Conservation (phyloP, 371 early-diverging fungal genomes). For the Mucor irregularis region DNA sequence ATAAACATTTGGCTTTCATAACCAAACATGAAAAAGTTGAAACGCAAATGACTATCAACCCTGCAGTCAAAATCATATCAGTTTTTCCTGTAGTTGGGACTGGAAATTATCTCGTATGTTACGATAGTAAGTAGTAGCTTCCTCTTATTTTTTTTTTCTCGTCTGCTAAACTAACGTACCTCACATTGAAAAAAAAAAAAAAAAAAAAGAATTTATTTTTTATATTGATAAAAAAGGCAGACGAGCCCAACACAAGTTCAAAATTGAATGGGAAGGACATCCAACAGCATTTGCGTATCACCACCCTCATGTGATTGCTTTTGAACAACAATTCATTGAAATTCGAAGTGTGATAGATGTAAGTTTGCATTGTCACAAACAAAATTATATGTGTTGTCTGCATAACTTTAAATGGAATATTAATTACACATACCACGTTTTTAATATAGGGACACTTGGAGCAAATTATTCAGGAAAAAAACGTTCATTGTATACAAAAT, state of each 20-base stretch:
- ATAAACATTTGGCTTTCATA: constrained; percentile 34
- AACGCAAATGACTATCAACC: constrained; percentile 23
- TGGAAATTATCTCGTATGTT: constrained; percentile 40
- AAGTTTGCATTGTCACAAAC: too few relatives aligned
- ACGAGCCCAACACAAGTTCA: constrained; percentile 26
- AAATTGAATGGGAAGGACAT: constrained; percentile 40
- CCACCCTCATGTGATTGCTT: constrained; percentile 40
- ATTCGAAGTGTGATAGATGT: constrained; percentile 25
- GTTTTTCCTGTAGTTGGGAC: constrained; percentile 32
- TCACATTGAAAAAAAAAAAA: background rate
- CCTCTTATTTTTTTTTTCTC: too few relatives aligned
- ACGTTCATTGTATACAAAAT: constrained; percentile 56
- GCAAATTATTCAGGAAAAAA: constrained; percentile 66
- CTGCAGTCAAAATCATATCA: constrained; percentile 25
- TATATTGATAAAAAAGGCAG: constrained; percentile 44
- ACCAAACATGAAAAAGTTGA: constrained; percentile 30
- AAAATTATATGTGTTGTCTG: too few relatives aligned
- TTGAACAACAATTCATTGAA: constrained; percentile 39
- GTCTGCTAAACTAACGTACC: background rate
- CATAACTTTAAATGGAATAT: too few relatives aligned
- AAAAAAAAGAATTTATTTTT: background rate
- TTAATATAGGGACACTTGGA: constrained; percentile 60
- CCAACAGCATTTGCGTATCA: constrained; percentile 35
- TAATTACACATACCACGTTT: background rate
- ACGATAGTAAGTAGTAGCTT: constrained; percentile 31